A percentile compares a stretch with the other conserved stretches of the same genome.
phyloP scores from a whole-genome alignment of 192 early-diverging fungal species.

The Lunasporangiospora selenospora region DNA sequence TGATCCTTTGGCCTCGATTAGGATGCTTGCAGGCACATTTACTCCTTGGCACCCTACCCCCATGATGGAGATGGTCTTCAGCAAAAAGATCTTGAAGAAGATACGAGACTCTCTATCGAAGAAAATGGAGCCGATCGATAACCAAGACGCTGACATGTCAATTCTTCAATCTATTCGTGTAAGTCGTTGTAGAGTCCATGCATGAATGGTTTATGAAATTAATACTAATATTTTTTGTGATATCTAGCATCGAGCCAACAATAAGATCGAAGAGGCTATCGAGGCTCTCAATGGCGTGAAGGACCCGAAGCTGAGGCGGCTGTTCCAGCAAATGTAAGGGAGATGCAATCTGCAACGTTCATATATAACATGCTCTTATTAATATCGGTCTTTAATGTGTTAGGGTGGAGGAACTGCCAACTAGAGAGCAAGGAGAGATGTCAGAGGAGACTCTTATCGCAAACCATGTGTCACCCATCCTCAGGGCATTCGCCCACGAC shows the following conservation, averaged over 20 bases:
- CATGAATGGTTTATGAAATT: background rate
- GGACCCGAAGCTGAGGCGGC: constrained; percentile 10
- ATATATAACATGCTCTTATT: too few relatives aligned
- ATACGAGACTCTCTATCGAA: constrained; percentile 10
- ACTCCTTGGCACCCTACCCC: constrained; percentile 10
- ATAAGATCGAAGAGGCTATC: constrained; percentile 6
- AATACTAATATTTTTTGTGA: constrained; percentile 3
- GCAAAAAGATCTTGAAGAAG: constrained; percentile 1
- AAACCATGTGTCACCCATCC: constrained; percentile 11
- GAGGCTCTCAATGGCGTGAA: constrained; percentile 8
- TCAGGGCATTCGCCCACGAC: constrained; percentile 15
- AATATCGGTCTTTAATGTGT: background rate
- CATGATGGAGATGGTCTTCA: constrained; percentile 13
- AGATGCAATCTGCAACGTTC: background rate
- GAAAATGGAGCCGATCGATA: constrained; percentile 13
- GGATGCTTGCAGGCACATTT: constrained; percentile 15
- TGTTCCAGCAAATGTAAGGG: constrained; percentile 19
- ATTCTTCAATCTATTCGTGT: constrained; percentile 10
- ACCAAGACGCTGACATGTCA: background rate
- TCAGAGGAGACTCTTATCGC: constrained; percentile 10
- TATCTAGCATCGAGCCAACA: constrained; percentile 15
- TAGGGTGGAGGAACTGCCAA: constrained; percentile 14
- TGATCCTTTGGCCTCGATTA: constrained; percentile 5
- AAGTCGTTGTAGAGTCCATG: background rate
- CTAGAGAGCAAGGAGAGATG: background rate